Evolutionary conservation across 2,329 filamentous ascomycete species (phyloP).

Genomic region (Colletotrichum euphorbiae): DNA sequence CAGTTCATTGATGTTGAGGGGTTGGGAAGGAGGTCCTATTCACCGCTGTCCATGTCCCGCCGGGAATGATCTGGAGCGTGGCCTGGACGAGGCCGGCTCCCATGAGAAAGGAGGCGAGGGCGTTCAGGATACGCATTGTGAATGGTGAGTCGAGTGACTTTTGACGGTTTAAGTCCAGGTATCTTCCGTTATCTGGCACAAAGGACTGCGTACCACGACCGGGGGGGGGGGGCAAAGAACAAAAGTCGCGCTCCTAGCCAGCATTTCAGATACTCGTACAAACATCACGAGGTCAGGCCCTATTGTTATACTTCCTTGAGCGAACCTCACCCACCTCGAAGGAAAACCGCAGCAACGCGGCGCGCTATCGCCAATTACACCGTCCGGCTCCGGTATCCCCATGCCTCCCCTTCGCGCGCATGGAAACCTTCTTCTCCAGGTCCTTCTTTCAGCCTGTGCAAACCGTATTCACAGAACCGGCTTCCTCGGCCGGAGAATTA

Average conservation of each 20-base stretch:
- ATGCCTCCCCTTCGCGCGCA: not conserved
- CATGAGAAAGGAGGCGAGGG: constrained; percentile 18
- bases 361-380: not conserved
- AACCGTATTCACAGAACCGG: not conserved
- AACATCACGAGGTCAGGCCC: not conserved
- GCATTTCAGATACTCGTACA: not conserved
- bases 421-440: not conserved
- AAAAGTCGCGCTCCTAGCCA: not conserved
- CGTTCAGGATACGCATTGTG: constrained; percentile 31
- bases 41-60: constrained; percentile 60
- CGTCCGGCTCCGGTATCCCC: constrained; percentile 27
- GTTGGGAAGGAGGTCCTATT: constrained; percentile 26
- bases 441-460: constrained; percentile 7
- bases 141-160: not conserved
- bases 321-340: not conserved
- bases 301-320: constrained; percentile 3
- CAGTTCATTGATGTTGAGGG: not conserved
- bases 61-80: constrained; percentile 54
- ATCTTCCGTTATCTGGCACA: not conserved
- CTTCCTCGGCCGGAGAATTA: constrained; percentile 21
- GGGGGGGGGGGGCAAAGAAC: not conserved
- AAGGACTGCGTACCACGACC: not conserved
- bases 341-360: not conserved
- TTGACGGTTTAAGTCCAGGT: not conserved
- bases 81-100: constrained; percentile 28